Base-by-base conservation (phyloP, 129 eudicot species). In the Chrysanthemum makinoi region DNA sequence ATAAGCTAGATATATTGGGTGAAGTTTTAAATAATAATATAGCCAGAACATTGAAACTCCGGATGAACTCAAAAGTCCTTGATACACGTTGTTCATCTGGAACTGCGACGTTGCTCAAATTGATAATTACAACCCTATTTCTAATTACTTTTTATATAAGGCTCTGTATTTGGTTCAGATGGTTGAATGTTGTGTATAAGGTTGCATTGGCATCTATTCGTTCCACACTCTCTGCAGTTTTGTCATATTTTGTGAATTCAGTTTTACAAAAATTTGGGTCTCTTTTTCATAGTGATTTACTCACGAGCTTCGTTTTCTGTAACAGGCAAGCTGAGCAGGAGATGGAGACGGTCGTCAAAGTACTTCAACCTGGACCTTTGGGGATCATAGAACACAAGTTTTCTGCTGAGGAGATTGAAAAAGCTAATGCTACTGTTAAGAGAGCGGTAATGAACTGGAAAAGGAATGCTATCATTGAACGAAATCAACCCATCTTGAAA, bases 361-460 rank as follows among this genome's bases (percentile, higher is more conserved):
- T 87, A 47, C 83, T 93, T 49, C 91, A 87, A 64, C 96, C 98
- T 63, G 98, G 98, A 76, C 98, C 98, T 74, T 73, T 93, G 75
- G 98, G 98, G 70, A 82, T 93, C 15, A 77, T 81, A 44, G 96
- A 89, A 50, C 97, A 94, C 87, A 94, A 87, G 50, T 94, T 94
- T 78, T 73, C 93, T 24, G 81, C 82, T 0, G 80, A 82, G 35
- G 99, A 94, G 90, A 90, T 94, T 54, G 57, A 47, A 2, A 80
- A 82, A 66, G 97, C 97, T 5, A 77, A 86, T 55, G 74, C 82
- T 52, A 84, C 90, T 17, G 96, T 87, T 56, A 77, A 80, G 56
- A 84, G 78, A 78, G 96, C 97, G 16, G 89, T 90, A 10, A 80
- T 79, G 77, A 94, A 89, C 73, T 89, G 98, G 98, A 80, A 74